Evolutionary conservation across 129 eudicot genomes (phyloP), one percentile per base, ranked within the genome.

Genomic region (Centella asiatica): DNA sequence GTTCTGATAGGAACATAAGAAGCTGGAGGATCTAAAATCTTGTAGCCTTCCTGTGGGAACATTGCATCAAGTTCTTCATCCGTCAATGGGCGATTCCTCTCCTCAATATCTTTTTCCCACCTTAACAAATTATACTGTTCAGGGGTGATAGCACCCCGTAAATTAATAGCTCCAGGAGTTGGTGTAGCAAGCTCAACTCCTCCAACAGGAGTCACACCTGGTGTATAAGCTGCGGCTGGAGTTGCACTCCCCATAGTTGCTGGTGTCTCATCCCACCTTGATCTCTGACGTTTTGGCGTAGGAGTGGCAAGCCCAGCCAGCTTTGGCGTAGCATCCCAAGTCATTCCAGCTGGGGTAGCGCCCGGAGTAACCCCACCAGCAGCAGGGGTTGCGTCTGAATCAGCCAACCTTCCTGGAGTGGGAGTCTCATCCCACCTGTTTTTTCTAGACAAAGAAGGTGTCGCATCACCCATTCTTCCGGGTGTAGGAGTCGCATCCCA

Each of bases 401-500:
- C 96, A 59, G 83, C 83, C 44, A 80, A 46, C 20, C 96, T 84
- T 4, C 96, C 92, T 6, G 96, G 96, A 17, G 96, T 92, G 1
- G 99, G 99, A 44, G 96, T 87, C 77, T 92, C 99, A 68, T 92
- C 99, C 99, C 99, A 92, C 57, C 99, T 74, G 65, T 92, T 92
- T 72, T 72, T 87, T 79, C 88, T 78, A 13, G 93, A 80, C 42
- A 81, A 28, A 0, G 89, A 81, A 2, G 97, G 97, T 18, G 97
- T 86, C 1, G 96, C 99, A 80, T 92, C 99, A 29, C 96, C 90
- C 3, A 78, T 46, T 57, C 99, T 80, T 10, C 96, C 96, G 0
- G 99, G 95, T 3, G 99, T 87, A 1, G 98, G 98, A 19, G 98
- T 92, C 2, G 98, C 98, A 74, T 92, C 98, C 98, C 98, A 92